Base-by-base conservation (phyloP, 2,329 filamentous ascomycete species). In the Didymosphaeria variabile region DNA sequence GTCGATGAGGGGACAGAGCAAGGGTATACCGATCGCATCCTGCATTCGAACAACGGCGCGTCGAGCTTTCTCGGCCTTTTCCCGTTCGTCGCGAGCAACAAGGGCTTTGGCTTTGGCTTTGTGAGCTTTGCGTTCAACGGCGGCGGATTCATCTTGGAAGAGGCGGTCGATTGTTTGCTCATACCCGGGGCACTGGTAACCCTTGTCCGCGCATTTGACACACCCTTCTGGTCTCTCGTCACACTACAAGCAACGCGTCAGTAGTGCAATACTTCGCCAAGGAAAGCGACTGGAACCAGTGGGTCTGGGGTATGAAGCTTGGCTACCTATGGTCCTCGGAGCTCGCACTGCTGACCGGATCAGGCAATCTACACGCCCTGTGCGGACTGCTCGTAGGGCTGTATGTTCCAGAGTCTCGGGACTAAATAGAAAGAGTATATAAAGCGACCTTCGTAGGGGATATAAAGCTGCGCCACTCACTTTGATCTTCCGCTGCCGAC, bases 401-500 rank as follows among this genome's bases (percentile, higher is more conserved):
- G 15, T 19, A 42, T 31, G 54, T 44, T 23, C 19, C 42, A 36
- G 8, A 42, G 7, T 29, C 21, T 12, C 3, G 42, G 17, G 8
- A 21, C n/a, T 50, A 49, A 46, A 44, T 13, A 9, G 31, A 40
- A 6, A 38, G 15, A 34, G 47, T 51, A 46, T 31, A 45, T 13
- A 42, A 19, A 9, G 29, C 15, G 15, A 21, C 9, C 26, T 29
- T 29, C 36, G 23, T 21, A 34, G n/a, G 26, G 19, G 29, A 52
- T 34, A 56, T 49, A 53, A 57, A 46, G 32, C 3, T 44, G 31
- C 23, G 26, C 50, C 17, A 62, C 73, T 58, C 53, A 80, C 79
- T 69, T 78, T 79, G 46, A 80, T 73, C 61, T 80, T 81, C 50
- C 79, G 73, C 53, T 79, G 72, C n/a, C 78, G 73, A 64, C 79